phyloP scores from a whole-genome alignment of 2,329 filamentous ascomycete genomes.

The Metarhizium sp. region DNA sequence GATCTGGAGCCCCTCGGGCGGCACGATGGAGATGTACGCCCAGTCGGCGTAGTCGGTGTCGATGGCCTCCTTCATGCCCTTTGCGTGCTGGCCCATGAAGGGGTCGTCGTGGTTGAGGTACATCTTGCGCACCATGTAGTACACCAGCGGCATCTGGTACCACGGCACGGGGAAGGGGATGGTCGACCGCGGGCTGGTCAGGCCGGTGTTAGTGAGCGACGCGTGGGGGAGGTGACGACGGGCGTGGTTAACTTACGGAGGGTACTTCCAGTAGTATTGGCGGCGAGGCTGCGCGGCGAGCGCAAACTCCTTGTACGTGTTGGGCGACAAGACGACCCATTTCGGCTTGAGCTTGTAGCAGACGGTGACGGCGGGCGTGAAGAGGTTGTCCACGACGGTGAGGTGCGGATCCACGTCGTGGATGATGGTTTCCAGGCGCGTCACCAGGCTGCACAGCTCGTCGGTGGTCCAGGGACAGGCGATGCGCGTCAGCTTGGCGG shows the following conservation, averaged over 20 bases:
- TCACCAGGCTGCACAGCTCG: too few species aligned
- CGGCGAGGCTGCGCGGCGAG: conserved; percentile 26
- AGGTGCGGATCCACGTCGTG: conserved; percentile 9
- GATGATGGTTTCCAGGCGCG: too few species aligned
- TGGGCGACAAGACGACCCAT: conserved; percentile 32
- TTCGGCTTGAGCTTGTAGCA: conserved; percentile 24
- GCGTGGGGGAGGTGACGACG: background rate
- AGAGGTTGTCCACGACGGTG: conserved; percentile 32
- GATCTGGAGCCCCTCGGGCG: conserved; percentile 10
- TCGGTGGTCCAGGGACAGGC: too few species aligned
- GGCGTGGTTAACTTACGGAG: conserved; percentile 19
- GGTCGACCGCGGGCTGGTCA: conserved; percentile 29
- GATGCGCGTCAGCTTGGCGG: too few species aligned
- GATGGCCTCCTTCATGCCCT: conserved; percentile 6
- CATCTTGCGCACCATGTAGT: conserved; percentile 14
- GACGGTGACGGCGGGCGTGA: conserved; percentile 33
- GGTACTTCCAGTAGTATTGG: conserved; percentile 26
- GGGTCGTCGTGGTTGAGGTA: conserved; percentile 9
- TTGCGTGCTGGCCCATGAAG: conserved; percentile 2
- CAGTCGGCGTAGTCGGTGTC: conserved; percentile 4
- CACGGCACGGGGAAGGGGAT: conserved; percentile 36
- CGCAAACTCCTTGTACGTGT: conserved; percentile 32
- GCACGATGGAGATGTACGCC: too few species aligned
- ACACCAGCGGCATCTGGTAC: conserved; percentile 22
- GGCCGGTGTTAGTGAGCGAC: background rate